Percentiles rank a stretch among this genome's conserved stretches.
Conservation (phyloP, 805 yeast genomes). For the Candida schatavii region DNA sequence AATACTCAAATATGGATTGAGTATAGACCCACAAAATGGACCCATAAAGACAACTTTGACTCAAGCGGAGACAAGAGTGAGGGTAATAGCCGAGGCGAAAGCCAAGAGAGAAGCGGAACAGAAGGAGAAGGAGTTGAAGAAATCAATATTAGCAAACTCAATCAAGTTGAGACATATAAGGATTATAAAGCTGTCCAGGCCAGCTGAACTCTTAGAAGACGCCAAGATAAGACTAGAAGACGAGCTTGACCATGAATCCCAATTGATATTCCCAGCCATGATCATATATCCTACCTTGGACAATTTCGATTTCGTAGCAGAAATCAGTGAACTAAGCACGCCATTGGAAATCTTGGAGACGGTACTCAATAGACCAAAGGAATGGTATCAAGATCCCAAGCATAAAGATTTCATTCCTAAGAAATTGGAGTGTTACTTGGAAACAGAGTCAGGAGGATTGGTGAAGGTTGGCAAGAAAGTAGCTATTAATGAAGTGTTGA, state of each 20-base stretch:
- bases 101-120: conserved; percentile 34
- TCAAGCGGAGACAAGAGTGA: conserved; percentile 40
- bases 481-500: conserved; percentile 60
- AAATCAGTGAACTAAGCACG: conserved; percentile 68
- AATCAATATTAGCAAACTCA: conserved; percentile 54
- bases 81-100: conserved; percentile 24
- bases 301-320: conserved; percentile 79
- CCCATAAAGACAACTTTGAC: conserved; percentile 49
- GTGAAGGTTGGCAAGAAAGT: conserved; percentile 81
- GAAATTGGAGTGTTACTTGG: conserved; percentile 73
- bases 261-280: conserved; percentile 77
- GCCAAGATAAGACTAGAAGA: conserved; percentile 60
- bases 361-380: conserved; percentile 60
- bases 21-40: conserved; percentile 56
- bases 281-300: conserved; percentile 78
- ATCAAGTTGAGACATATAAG: conserved; percentile 56
- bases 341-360: conserved; percentile 60
- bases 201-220: conserved; percentile 54
- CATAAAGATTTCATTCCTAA: conserved; percentile 55
- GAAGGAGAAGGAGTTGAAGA: conserved; percentile 39
- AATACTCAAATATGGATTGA: conserved; percentile 62
- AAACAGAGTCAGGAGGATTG: conserved; percentile 78
- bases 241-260: conserved; percentile 66
- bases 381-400: conserved; percentile 60
- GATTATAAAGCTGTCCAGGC: conserved; percentile 47